Base-by-base conservation (phyloP, 768 basidiomycete genomes). In the Leccinellum albellum region DNA sequence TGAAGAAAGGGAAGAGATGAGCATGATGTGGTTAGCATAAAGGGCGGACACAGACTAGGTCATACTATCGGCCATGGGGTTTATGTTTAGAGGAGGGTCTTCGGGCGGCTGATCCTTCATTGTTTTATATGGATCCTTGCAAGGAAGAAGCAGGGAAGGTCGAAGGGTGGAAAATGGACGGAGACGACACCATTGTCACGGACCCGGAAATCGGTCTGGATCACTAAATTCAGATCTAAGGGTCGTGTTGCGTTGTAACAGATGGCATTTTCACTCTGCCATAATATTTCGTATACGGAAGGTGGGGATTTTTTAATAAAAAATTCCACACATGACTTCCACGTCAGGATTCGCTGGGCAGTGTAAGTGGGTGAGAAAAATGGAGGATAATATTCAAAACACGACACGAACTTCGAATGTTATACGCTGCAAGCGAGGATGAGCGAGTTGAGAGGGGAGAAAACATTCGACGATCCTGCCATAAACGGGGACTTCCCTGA, bases 201-300 rank as follows among this genome's bases (percentile, higher is more conserved):
- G 71, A 65, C 74, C 71, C 70, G 71, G 70, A 72, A 70, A 71
- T 73, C 71, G 73, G 72, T 58, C 70, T 72, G 77, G 82, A 80
- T 81, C 79, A 78, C 78, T 76, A 79, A 81, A 77, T 82, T 81
- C 80, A 84, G 82, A 85, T 84, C 83, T 85, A 83, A 84, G 83
- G 83, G 83, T 85, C 83, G 78, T 71, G 77, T 78, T 82, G 81
- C 76, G 74, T 76, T 70, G 70, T 73, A 74, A 73, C 72, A 70
- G 70, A 71, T 71, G 70, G 72, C 72, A 73, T 67, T 73, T 71
- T 66, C 66, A 68, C 66, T 70, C 69, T 72, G 71, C 72, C 71
- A 72, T 72, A 72, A 73, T 68, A 66, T 71, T 71, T 71, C 70
- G 68, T 72, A 73, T 73, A 67, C 63, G 70, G 70, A 73, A 72